Base-by-base conservation (phyloP, 2,329 filamentous ascomycete genomes). In the Fusarium globosum region DNA sequence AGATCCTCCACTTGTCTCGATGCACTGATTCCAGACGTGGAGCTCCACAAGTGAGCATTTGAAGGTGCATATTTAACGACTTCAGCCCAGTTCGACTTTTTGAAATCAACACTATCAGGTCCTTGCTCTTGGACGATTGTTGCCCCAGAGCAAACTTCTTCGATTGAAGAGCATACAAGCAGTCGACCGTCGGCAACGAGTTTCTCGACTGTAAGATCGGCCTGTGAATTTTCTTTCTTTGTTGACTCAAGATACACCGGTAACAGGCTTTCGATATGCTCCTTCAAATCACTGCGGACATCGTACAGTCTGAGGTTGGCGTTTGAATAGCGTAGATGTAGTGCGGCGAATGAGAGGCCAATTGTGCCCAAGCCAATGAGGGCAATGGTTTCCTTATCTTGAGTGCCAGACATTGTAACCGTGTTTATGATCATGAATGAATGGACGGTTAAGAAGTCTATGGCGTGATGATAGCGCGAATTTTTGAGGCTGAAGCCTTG, bases 71-170 rank as follows among this genome's bases (percentile, higher is more conserved):
- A 26, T n/a, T 68, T 41, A 0, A 71, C 5, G 1, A 75, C 70
- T 1, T 48, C 20, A 12, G 57, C 59, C 73, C 73, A 75, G 18
- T 63, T 75, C 4, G 66, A 51, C 36, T 71, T 69, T 33, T 76
- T 76, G n/a, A 76, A 76, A 10, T 61, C 60, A 4, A 74, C 10
- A 4, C 43, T 76, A 15, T 76, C 73, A 1, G 73, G 74, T 0
- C 73, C 74, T 35, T 76, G 73, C n/a, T 76, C 74, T 14, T 76
- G 74, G 0, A 76, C 51, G 8, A 76, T 76, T 0, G 68, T 66
- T 30, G 68, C 62, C 0, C 10, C 28, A 0, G 68, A 58, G n/a
- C 73, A 74, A 2, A 49, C 68, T 13, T 76, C 58, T 26, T 72
- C 45, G 1, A 76, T 28, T 1, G 71, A 66, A 3, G 68, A 67